Evolutionary conservation across 257 asterid genomes (phyloP), one percentile per base, ranked within the genome.

Genomic region (Solanum megistacrolobum): DNA sequence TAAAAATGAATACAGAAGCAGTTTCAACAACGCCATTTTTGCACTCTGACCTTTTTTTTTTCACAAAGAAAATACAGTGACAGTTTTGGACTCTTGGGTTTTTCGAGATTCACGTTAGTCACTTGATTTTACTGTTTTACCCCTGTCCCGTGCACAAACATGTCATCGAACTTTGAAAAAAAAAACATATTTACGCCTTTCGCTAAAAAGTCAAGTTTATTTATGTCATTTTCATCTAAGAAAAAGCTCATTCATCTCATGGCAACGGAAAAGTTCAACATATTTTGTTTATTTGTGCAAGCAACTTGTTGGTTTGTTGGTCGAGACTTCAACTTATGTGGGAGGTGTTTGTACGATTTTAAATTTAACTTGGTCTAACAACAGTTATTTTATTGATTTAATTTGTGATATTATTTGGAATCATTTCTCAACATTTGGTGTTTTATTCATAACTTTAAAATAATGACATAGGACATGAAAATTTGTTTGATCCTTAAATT

Each of bases 11-110:
- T 87, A 27, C 25, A 86, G 41, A 18, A 92, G 86, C 34, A 87
- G 79, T 69, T 89, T 88, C 29, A 60, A 32, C 23, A 85, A 62
- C 60, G 90, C 91, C 93, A 89, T 81, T 0, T 41, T 78, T 41
- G 84, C 62, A 25, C 13, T 43, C 52, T 39, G 35, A 39, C 60
- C 9, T 36, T 43, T 7, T 36, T 20, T 73, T 34, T 7, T 71
- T 73, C 3, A 2, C 25, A 36, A 3, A 39, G 62, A 79, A 79
- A 79, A 25, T 43, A 27, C 65, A n/a, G 66, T 0, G 84, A 43
- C 66, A 27, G 65, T 41, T 79, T 43, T 43, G 84, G n/a, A 79
- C 84, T 79, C 38, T 78, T 41, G 84, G 66, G 38, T 13, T 18
- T 79, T 43, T 43, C 27, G 38, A 43, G 4, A 16, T 79, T 79